Base-by-base conservation (phyloP, 139 green algal species). In the Chlamydomonas sp. region DNA sequence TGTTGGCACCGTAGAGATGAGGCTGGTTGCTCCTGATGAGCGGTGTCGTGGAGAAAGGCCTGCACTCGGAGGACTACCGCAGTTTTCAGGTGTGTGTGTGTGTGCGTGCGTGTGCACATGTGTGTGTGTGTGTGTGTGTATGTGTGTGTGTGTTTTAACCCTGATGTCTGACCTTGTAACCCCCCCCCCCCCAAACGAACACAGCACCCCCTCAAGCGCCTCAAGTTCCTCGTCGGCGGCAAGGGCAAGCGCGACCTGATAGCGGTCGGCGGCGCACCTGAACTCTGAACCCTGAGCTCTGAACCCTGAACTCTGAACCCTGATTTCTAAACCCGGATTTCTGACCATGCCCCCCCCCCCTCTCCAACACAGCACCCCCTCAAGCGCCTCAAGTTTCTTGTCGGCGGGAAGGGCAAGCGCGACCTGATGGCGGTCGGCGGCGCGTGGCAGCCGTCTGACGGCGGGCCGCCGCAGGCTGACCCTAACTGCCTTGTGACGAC, bases 381-480 rank as follows among this genome's bases (percentile, higher is more conserved):
- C 37, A 62, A 70, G 22, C 57, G 75, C 31, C 50, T 89, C 50
- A 63, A 54, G 24, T 74, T 85, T 36, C 47, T 89, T 63, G 70
- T 85, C 29, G 67, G 71, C 28, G 65, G 65, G 43, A 58, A 65
- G 59, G 69, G 76, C 37, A 81, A 78, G 71, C 49, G 49, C 37
- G 73, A 74, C 26, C 16, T 74, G 48, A 61, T 34, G 34, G 48
- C 33, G 2, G 10, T 71, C 13, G 73, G 73, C 1, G 73, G 73
- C 1, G 13, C 33, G 29, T 89, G 84, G 84, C 76, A 81, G 3
- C 81, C 81, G 0, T 2, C 35, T 13, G 84, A 89, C 59, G 84
- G 84, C 2, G 64, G 39, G 22, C 73, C 85, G 61, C 83, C 83
- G 2, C 74, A 70, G 1, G 3, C 24, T 0, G 79, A 84, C 72